Percentiles rank a stretch among this genome's conserved stretches.
phyloP scores from a whole-genome alignment of 176 grass and related monocot genomes.

The Cymbopogon citratus region DNA sequence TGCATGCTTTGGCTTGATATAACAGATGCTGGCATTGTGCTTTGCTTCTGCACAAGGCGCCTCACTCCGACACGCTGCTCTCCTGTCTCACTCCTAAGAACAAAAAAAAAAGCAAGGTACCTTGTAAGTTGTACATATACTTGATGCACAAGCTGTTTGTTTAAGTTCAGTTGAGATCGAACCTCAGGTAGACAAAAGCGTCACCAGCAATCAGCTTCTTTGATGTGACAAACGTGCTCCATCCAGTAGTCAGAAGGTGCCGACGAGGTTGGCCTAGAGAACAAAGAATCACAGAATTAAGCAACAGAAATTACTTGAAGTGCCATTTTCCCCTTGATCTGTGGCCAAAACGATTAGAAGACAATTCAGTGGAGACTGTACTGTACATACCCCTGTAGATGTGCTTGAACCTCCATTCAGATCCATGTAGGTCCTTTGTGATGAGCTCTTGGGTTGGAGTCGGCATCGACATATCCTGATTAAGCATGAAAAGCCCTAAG shows the following conservation, averaged over 20 bases:
- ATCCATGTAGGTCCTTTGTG: constrained; percentile 78
- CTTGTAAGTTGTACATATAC: background rate
- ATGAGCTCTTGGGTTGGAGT: constrained; percentile 81
- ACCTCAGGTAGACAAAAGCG: constrained; percentile 93
- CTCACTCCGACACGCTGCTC: constrained; percentile 85
- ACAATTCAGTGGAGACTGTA: constrained; percentile 12
- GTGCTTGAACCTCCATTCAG: constrained; percentile 96
- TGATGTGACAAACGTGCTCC: constrained; percentile 92
- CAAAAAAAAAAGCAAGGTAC: background rate
- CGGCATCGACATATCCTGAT: constrained; percentile 84
- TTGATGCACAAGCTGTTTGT: background rate
- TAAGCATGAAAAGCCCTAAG: constrained; percentile 6
- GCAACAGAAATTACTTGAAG: background rate
- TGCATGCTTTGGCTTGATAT: constrained; percentile 99
- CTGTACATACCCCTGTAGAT: constrained; percentile 77
- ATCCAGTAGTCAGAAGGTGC: constrained; percentile 89
- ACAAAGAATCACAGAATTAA: constrained; percentile 14
- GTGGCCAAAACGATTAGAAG: constrained; percentile 13
- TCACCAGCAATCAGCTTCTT: constrained; percentile 87
- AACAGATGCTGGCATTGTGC: constrained; percentile 71
- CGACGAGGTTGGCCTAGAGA: constrained; percentile 85
- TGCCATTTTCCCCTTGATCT: background rate
- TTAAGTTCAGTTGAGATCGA: background rate
- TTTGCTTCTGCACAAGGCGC: constrained; percentile 76
- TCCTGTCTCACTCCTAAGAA: constrained; percentile 83